A percentile compares a stretch with the other conserved stretches of the same genome.
phyloP scores from a whole-genome alignment of 73 alveolate species.

The Tetrahymena elliotti region DNA sequence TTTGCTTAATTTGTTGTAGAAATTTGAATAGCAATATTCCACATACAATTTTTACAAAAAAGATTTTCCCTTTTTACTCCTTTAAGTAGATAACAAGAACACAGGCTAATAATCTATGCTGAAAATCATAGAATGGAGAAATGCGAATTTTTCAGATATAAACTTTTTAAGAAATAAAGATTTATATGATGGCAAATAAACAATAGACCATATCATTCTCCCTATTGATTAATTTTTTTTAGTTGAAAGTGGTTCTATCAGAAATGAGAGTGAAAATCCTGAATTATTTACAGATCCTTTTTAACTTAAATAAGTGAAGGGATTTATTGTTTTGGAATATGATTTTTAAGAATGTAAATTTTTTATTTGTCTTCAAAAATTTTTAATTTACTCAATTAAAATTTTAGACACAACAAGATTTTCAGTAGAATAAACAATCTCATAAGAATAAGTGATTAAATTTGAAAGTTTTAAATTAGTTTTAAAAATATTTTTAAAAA shows the following conservation, averaged over 20 bases:
- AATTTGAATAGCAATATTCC: neutral
- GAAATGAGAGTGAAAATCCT: neutral
- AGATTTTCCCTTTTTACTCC: neutral
- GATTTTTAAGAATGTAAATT: neutral
- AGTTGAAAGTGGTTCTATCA: neutral
- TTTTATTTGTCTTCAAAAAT: neutral
- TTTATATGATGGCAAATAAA: neutral
- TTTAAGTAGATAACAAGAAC: neutral
- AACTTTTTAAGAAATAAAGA: neutral
- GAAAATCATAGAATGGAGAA: neutral
- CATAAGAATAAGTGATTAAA: neutral
- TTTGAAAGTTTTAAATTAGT: no score
- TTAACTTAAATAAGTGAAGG: neutral
- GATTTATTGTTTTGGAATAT: neutral
- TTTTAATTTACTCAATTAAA: neutral
- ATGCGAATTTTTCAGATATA: neutral
- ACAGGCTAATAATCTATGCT: neutral
- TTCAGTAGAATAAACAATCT: neutral
- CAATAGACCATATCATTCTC: neutral
- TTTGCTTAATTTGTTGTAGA: neutral
- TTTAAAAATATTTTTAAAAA: no score
- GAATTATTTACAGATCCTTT: neutral
- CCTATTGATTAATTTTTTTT: neutral
- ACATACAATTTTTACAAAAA: neutral
- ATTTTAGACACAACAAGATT: neutral